These are phyloP conservation scores for Podaxis carcinomalis DNA, from an alignment of 768 basidiomycete species.

Conservation along the genomic window DNA sequence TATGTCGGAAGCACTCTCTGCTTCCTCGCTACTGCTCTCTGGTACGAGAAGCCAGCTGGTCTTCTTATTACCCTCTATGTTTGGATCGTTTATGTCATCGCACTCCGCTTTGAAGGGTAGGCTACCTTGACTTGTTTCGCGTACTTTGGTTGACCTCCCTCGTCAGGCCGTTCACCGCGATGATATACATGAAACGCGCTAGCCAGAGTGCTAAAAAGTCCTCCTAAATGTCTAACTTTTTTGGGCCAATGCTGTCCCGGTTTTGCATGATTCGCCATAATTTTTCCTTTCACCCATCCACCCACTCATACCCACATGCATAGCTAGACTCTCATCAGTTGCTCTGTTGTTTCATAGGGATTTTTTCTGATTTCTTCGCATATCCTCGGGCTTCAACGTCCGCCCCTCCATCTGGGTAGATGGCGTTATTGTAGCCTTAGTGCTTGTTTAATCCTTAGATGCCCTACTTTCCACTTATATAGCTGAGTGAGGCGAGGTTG, in stretches of 20 bases:
- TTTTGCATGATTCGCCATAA: background rate
- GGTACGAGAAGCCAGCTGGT: constrained; percentile 87
- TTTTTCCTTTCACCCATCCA: background rate
- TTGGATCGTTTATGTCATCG: constrained; percentile 78
- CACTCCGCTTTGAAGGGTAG: constrained; percentile 87
- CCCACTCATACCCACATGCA: background rate
- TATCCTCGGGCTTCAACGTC: constrained; percentile 5
- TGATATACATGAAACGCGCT: constrained; percentile 68
- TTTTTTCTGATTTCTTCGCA: background rate
- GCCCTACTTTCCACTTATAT: too few species aligned
- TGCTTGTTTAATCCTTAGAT: background rate
- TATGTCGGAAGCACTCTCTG: constrained; percentile 93
- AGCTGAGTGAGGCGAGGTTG: too few species aligned
- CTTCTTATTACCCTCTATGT: constrained; percentile 78
- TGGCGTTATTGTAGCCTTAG: background rate
- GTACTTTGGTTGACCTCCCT: background rate
- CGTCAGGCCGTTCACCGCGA: constrained; percentile 70
- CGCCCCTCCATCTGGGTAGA: background rate
- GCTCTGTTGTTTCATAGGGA: background rate
- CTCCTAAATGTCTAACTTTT: background rate
- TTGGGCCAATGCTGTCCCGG: background rate
- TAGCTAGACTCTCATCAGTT: constrained; percentile 1
- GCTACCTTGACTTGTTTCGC: constrained; percentile 24
- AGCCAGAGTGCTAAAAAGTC: constrained; percentile 21
- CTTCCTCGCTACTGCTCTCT: constrained; percentile 82